Evolutionary conservation across 225 moss, liverwort and hornwort genomes (phyloP), one percentile per base, ranked within the genome.

Genomic region (Thuidium tamariscinum): DNA sequence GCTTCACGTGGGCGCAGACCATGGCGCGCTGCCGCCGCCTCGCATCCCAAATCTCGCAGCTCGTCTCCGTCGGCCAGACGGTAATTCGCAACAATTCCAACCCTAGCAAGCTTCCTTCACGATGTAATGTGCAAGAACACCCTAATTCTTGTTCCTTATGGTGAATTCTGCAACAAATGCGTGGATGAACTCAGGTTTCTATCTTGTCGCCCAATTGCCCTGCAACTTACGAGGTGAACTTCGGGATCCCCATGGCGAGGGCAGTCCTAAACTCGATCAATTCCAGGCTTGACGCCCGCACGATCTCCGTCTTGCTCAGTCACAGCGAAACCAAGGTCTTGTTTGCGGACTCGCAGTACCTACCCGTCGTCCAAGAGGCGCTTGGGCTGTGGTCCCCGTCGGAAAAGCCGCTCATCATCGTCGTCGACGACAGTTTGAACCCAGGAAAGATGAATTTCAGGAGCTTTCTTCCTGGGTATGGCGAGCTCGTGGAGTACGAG

Each of bases 1-100:
- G 84, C 41, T 96, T 87, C 88, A 95, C 95, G 55, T 96, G 95
- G 95, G 89, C 91, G 79, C 92, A 95, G 88, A 96, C 95, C 25
- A 75, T 91, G 82, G 92, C 94, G 79, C 93, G 94, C 54, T 94
- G 96, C 83, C 88, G 91, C 56, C 89, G 96, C 17, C 89, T 96
- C 42, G 95, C 95, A 68, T 96, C 94, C 78, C 84, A 57, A 78
- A 59, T 93, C 80, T 85, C 87, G 57, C 83, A 84, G 81, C 89
- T 89, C 66, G 90, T 88, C 85, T 87, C 81, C 27, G 51, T 75
- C 30, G 91, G 91, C 30, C 87, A 93, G 70, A 91, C 90, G 89
- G 93, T 93, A 80, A 85, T 59, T 59, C 29, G 29, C 54, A 54
- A 55, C 82, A 42, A 61, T 52, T 39, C 5, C 55, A 17, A 62